These are phyloP conservation scores for Coemansia sp. DNA, from an alignment of 192 early-diverging fungal species.

Conservation along the genomic window DNA sequence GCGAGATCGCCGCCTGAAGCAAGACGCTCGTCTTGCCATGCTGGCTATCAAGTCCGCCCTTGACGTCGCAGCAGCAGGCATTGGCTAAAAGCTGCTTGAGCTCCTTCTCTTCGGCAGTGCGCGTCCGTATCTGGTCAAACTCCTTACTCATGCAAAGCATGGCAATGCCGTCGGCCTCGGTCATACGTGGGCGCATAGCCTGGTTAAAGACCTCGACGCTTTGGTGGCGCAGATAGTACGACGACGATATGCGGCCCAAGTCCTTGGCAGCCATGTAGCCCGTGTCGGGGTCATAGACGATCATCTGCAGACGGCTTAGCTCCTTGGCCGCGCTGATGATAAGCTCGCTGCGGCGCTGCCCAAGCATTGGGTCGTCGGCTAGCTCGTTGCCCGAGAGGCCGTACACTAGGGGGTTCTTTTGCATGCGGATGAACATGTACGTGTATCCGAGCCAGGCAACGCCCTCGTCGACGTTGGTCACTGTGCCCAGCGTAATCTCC, in stretches of 20 bases:
- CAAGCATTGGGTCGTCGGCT: slow-evolving; percentile 76
- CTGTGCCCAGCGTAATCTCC: slow-evolving; percentile 92
- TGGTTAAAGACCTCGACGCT: slow-evolving; percentile 88
- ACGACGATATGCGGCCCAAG: slow-evolving; percentile 87
- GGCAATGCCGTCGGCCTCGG: slow-evolving; percentile 88
- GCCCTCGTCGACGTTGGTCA: slow-evolving; percentile 93
- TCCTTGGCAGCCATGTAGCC: slow-evolving; percentile 87
- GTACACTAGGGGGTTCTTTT: slow-evolving; percentile 91
- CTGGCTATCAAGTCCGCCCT: slow-evolving; percentile 77
- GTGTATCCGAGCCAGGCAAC: slow-evolving; percentile 98
- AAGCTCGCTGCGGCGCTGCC: slow-evolving; percentile 77
- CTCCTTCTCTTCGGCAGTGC: slow-evolving; percentile 86
- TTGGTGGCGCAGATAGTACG: slow-evolving; percentile 86
- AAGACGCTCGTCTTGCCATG: slow-evolving; percentile 94
- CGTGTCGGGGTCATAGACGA: slow-evolving; percentile 79
- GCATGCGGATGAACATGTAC: slow-evolving; percentile 94
- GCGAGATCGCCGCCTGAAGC: slow-evolving; percentile 83
- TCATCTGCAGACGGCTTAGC: slow-evolving; percentile 88
- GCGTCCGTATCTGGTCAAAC: slow-evolving; percentile 91
- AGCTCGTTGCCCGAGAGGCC: slow-evolving; percentile 80
- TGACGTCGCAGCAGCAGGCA: slow-evolving; percentile 82
- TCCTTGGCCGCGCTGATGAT: slow-evolving; percentile 70
- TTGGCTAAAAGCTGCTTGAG: slow-evolving; percentile 65
- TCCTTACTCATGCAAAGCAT: slow-evolving; percentile 89
- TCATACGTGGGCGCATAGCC: slow-evolving; percentile 83